Conservation (phyloP, 306 rosid species). For the Cicer yamashitae region DNA sequence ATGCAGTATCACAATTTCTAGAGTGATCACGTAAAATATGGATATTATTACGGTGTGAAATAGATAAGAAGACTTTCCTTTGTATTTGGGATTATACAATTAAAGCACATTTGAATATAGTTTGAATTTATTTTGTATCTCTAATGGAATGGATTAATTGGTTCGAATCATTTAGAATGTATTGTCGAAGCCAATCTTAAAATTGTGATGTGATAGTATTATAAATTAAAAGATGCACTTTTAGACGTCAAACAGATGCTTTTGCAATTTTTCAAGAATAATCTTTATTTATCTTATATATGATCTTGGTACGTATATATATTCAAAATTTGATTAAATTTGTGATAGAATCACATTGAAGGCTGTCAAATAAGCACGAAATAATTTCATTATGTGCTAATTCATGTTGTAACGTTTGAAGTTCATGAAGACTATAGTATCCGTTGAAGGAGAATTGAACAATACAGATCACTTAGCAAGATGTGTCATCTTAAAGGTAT, state of each 20-base stretch:
- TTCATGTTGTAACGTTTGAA: constrained; percentile 18
- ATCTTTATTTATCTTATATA: background rate
- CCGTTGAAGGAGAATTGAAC: background rate
- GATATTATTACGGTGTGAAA: background rate
- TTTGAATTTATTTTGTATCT: background rate
- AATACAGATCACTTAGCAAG: background rate
- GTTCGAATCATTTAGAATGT: background rate
- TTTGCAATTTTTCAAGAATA: background rate
- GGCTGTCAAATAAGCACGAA: constrained; percentile 11
- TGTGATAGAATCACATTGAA: background rate
- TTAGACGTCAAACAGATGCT: background rate
- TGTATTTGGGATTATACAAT: background rate
- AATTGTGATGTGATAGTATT: background rate
- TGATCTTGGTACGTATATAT: background rate
- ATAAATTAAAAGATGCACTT: background rate
- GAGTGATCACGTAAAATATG: background rate
- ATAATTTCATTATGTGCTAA: background rate
- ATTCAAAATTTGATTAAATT: background rate
- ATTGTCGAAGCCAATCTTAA: background rate
- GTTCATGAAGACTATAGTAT: constrained; percentile 9
- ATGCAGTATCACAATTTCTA: background rate
- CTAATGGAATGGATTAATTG: background rate
- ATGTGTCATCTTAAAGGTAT: constrained; percentile 41
- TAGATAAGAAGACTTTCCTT: background rate
- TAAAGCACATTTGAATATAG: background rate